phyloP scores from a whole-genome alignment of 768 basidiomycete genomes.

The Boletus fagicola region DNA sequence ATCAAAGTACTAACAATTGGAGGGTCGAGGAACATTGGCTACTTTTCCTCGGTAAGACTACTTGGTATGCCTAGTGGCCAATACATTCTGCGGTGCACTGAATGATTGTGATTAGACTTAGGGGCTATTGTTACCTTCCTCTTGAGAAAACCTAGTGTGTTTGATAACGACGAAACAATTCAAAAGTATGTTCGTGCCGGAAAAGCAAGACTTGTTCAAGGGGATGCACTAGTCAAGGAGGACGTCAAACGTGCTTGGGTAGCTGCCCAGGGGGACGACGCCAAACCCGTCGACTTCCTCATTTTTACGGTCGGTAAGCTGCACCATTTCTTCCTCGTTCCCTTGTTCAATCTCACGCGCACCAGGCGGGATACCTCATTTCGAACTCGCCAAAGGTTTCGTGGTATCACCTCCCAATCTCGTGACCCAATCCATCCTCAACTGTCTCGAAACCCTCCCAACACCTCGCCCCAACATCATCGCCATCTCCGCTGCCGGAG shows the following conservation, averaged over 20 bases:
- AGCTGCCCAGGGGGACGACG: conserved; percentile 29
- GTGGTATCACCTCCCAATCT: conserved; percentile 53
- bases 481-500: conserved; percentile 50
- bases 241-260: conserved; percentile 56
- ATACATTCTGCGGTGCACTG: not conserved
- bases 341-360: not conserved
- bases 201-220: conserved; percentile 53
- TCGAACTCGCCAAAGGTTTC: conserved; percentile 48
- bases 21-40: conserved; percentile 58
- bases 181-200: conserved; percentile 50
- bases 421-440: conserved; percentile 55
- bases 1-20: conserved; percentile 43
- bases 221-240: conserved; percentile 54
- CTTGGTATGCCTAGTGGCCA: conserved; percentile 36
- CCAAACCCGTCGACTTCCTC: conserved; percentile 47
- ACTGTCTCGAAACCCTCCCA: conserved; percentile 55
- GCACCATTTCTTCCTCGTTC: not conserved
- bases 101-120: conserved; percentile 38
- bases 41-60: conserved; percentile 46
- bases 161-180: conserved; percentile 54
- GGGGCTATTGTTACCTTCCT: conserved; percentile 65
- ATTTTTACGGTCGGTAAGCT: conserved; percentile 61
- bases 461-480: conserved; percentile 48
- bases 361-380: conserved; percentile 35
- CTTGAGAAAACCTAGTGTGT: conserved; percentile 49